Evolutionary conservation across 371 early-diverging fungal genomes (phyloP).

Genomic region (Circinella umbellata): DNA sequence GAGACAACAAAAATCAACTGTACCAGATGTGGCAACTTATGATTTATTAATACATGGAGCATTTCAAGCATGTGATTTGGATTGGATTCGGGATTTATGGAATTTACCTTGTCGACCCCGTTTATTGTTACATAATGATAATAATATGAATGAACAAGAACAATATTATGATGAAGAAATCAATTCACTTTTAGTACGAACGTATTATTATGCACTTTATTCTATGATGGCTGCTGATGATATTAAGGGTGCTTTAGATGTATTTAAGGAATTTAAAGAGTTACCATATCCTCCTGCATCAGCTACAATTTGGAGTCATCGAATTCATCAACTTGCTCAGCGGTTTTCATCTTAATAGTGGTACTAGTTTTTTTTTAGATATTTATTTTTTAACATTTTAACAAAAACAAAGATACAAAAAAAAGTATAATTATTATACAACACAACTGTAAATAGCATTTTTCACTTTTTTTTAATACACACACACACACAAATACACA

Average conservation of each 20-base stretch:
- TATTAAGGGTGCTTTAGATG: constrained; percentile 14
- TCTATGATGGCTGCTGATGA: constrained; percentile 27
- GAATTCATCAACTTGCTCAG: constrained; percentile 11
- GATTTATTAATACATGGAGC: constrained; percentile 40
- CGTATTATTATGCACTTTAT: constrained; percentile 31
- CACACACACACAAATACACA: too few species aligned
- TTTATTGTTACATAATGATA: background rate
- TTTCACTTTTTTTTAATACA: too few species aligned
- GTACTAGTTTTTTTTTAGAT: too few species aligned
- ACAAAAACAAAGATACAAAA: too few species aligned
- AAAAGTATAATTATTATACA: too few species aligned
- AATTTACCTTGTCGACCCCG: constrained; percentile 10
- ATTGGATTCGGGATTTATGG: constrained; percentile 24
- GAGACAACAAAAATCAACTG: constrained; percentile 6
- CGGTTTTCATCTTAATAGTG: background rate
- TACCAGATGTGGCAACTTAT: constrained; percentile 25
- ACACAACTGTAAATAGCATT: too few species aligned
- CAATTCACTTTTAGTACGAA: constrained; percentile 19
- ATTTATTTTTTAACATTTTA: too few species aligned
- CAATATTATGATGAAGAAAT: background rate
- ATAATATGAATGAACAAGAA: background rate
- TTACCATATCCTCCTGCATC: constrained; percentile 14
- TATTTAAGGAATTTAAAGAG: constrained; percentile 9
- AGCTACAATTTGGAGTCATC: constrained; percentile 16
- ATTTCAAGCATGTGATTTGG: constrained; percentile 21